Conservation (phyloP, 495 filamentous ascomycete species). For the Cladorrhinum samala region DNA sequence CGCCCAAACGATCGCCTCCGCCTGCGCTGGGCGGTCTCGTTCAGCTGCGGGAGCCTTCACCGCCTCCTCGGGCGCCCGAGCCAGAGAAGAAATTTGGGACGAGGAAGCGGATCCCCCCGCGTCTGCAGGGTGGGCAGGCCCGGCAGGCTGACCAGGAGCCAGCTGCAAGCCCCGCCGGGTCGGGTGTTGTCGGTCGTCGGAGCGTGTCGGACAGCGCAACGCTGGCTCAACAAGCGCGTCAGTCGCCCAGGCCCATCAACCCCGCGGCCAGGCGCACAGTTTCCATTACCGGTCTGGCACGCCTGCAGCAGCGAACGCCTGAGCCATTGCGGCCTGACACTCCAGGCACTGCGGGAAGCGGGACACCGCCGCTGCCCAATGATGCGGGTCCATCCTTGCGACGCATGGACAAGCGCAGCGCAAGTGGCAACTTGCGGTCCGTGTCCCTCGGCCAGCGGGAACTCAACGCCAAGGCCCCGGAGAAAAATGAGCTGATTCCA, state of each 20-base stretch:
- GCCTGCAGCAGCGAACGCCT: slow-evolving; percentile 53
- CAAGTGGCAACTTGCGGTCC: slow-evolving; percentile 73
- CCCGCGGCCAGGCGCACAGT: slow-evolving; percentile 32
- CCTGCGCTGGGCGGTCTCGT: slow-evolving; percentile 10
- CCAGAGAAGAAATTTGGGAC: slow-evolving; percentile 23
- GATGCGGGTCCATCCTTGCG: too few species aligned
- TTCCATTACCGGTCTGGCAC: slow-evolving; percentile 47
- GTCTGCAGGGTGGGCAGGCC: slow-evolving; percentile 1
- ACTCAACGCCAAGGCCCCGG: slow-evolving; percentile 22
- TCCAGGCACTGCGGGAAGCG: slow-evolving; percentile 41
- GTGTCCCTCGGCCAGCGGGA: slow-evolving; percentile 57
- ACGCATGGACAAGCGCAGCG: slow-evolving; percentile 57
- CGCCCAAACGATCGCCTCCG: slow-evolving; percentile 8
- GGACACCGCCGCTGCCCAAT: slow-evolving; percentile 64
- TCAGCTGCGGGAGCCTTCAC: slow-evolving; percentile 25
- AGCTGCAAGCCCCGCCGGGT: not conserved
- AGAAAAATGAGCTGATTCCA: slow-evolving; percentile 1
- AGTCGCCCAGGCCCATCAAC: slow-evolving; percentile 27
- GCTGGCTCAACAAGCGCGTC: not conserved
- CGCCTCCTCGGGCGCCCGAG: slow-evolving; percentile 27
- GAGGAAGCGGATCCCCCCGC: slow-evolving; percentile 18
- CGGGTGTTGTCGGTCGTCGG: slow-evolving; percentile 10
- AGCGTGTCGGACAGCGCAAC: slow-evolving; percentile 23
- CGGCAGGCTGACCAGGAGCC: slow-evolving; percentile 8
- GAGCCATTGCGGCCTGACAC: slow-evolving; percentile 57